Evolutionary conservation across 495 filamentous ascomycete genomes (phyloP), one percentile per base, ranked within the genome.

Genomic region (Penicillium waksmanii): DNA sequence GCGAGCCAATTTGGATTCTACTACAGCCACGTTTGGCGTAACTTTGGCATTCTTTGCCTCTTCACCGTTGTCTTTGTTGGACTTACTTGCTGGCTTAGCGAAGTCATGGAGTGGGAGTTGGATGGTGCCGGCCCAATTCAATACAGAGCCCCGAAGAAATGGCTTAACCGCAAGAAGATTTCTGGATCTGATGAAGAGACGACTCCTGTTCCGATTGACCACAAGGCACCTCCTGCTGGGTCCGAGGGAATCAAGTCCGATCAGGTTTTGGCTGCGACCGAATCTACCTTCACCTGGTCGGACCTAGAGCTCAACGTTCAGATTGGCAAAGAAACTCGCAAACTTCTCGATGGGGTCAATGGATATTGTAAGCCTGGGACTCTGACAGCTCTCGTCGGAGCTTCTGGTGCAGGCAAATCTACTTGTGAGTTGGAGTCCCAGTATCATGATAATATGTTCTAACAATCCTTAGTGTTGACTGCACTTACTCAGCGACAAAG

Each of bases 381-480:
- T 58, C 74, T 96, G 13, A 96, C 91, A 15, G 91, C 91, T 5
- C 76, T 94, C 5, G 91, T 94, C 82, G 91, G 91, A n/a, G 88
- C 88, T 12, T 91, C 88, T 15, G 91, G 91, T 15, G 91, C 91
- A 15, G 91, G 91, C 35, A 94, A 94, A 68, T 93, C 91, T 0
- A 94, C 91, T 0, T 95, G 96, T 75, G 63, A 62, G 72, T 19
- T 43, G 0, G 17, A n/a, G 0, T 17, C 11, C 17, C 18, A 31
- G 35, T 33, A 12, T 8, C 21, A 33, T 42, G 12, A 23, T 31
- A 9, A 31, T 31, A 42, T 25, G 38, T 42, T 51, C 52, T 57
- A 50, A 55, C 27, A 51, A 9, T 33, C 0, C 33, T 51, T 40
- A 73, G 72, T 94, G n/a, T 74, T 95, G 36, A 90, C 93, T 71